Evolutionary conservation across 352 stramenopile genomes (phyloP).

Genomic region (Pythium insidiosum): DNA sequence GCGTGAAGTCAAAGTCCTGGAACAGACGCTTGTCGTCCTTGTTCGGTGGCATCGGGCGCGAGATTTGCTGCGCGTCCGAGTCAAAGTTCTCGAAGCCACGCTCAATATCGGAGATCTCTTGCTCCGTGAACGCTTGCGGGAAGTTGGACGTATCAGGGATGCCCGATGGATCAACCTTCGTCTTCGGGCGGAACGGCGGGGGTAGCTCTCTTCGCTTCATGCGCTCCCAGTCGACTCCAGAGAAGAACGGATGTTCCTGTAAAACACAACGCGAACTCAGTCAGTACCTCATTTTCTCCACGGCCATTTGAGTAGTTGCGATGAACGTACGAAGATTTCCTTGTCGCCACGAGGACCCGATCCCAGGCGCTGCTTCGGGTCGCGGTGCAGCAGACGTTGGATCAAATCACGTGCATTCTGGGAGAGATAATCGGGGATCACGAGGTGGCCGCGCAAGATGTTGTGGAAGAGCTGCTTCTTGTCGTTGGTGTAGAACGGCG

Average conservation of each 20-base stretch:
- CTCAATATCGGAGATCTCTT: slow-evolving; percentile 85
- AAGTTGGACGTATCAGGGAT: slow-evolving; percentile 83
- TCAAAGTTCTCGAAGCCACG: slow-evolving; percentile 52
- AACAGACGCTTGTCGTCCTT: slow-evolving; percentile 71
- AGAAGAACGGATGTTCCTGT: slow-evolving; percentile 76
- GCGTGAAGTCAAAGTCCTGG: slow-evolving; percentile 84
- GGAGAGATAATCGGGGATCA: slow-evolving; percentile 75
- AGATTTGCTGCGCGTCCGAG: slow-evolving; percentile 46
- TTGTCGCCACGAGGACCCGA: slow-evolving; percentile 64
- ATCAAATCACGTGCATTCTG: slow-evolving; percentile 71
- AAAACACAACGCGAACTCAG: too few species aligned
- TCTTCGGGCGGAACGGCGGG: slow-evolving; percentile 83
- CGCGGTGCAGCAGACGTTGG: slow-evolving; percentile 65
- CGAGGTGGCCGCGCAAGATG: slow-evolving; percentile 74
- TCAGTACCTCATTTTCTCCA: too few species aligned
- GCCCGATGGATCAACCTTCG: slow-evolving; percentile 55
- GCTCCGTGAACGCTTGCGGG: slow-evolving; percentile 76
- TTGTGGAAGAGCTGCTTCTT: slow-evolving; percentile 90
- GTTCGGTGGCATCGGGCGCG: slow-evolving; percentile 26
- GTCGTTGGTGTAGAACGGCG: slow-evolving; percentile 85
- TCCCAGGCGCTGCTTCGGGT: slow-evolving; percentile 75
- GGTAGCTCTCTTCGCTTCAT: slow-evolving; percentile 71
- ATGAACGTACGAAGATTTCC: slow-evolving; percentile 74
- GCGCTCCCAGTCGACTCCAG: slow-evolving; percentile 77
- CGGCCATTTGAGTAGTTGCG: too few species aligned